A percentile compares a stretch with the other conserved stretches of the same genome.
phyloP scores from a whole-genome alignment of 495 filamentous ascomycete genomes.

The Entonaema liquescens region DNA sequence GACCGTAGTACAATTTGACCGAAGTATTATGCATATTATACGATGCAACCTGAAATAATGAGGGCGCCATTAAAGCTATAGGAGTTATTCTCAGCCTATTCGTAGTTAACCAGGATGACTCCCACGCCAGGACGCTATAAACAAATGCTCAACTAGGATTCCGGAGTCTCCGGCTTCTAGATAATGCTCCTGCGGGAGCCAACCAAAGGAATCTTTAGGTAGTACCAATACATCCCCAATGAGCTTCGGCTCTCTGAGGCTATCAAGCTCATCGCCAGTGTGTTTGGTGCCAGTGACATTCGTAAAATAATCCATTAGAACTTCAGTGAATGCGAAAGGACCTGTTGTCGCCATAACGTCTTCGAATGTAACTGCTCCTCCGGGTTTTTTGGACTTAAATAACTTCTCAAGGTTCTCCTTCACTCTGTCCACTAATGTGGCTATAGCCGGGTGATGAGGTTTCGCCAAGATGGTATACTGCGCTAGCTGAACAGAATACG shows the following conservation, averaged over 20 bases:
- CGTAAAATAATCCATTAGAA: constrained; percentile 31
- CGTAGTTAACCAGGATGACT: constrained; percentile 17
- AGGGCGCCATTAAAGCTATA: not conserved
- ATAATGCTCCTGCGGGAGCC: constrained; percentile 19
- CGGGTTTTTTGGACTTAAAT: not conserved
- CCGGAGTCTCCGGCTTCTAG: constrained; percentile 6
- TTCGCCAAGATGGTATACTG: constrained; percentile 54
- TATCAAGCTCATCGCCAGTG: constrained; percentile 25
- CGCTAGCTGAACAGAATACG: constrained; percentile 48
- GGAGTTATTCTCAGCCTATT: not conserved
- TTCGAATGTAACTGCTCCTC: constrained; percentile 10
- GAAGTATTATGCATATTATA: not conserved
- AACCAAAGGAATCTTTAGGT: constrained; percentile 40
- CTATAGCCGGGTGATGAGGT: constrained; percentile 43
- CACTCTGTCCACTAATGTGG: constrained; percentile 33
- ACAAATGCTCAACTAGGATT: constrained; percentile 28
- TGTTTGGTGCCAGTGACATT: constrained; percentile 14
- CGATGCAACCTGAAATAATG: not conserved
- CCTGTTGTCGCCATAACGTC: constrained; percentile 40
- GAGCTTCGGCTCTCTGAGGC: constrained; percentile 27
- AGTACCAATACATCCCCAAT: constrained; percentile 39
- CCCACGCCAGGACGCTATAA: constrained; percentile 30
- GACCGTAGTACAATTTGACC: not conserved
- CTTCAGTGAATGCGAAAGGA: constrained; percentile 36
- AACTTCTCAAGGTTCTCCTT: constrained; percentile 28